Base-by-base conservation (phyloP, 1,139 yeast species). In the Geotrichum candidum region DNA sequence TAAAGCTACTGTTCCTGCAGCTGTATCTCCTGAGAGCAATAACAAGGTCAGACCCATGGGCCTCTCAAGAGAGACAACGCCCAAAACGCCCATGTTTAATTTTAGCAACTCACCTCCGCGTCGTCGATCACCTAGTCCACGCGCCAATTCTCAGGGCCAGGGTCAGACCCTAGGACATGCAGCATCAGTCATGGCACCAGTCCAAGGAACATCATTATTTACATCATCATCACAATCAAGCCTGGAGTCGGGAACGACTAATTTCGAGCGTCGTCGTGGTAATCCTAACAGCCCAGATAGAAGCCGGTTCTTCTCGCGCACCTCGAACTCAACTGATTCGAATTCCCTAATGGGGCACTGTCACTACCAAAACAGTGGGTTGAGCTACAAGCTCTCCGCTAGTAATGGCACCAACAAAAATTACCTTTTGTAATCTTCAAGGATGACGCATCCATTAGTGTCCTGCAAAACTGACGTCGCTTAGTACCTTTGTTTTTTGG, bases 381-480 rank as follows among this genome's bases (percentile, higher is more conserved):
- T 53, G 51, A 46, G 31, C 54, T 31, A 38, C 53, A 27, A 54
- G 38, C 25, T 54, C 53, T 38, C 33, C 23, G 13, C 56, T 9
- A 18, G 29, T 54, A 23, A 54, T 38, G 35, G 45, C 45, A 18
- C 15, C 57, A 51, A 13, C 56, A 15, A 45, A 31, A 6, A 35
- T n/a, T 33, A 58, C 57, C 13, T 29, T 46, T n/a, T 7, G 10
- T 41, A 41, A 35, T n/a, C 33, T 13, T 18, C 31, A 15, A 23
- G 33, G 41, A 55, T 56, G 23, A 41, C 31, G 38, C 54, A 29
- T 25, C 54, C 13, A 33, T 3, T 3, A 25, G 27, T 25, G 27
- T 5, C 74, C 74, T 6, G 59, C 64, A 50, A 63, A 74, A 9
- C 74, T 18, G 18, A 18, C 71, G 61, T 74, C 74, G 4, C 29